Base-by-base conservation (phyloP, 352 stramenopile species). In the Pythium aristosporum region DNA sequence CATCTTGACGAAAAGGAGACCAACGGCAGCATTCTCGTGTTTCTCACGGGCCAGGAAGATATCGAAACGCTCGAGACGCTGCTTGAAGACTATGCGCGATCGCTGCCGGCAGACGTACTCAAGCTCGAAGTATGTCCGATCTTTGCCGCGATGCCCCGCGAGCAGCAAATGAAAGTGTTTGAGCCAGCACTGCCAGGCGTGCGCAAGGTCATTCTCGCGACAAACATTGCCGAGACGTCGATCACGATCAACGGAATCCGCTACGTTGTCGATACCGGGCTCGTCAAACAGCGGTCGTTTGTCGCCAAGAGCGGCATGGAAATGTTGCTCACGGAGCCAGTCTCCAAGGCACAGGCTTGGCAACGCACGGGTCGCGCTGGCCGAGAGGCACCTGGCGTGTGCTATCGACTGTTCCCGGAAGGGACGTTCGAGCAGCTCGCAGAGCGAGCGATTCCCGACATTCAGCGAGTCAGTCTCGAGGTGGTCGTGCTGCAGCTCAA, bases 181-280 rank as follows among this genome's bases (percentile, higher is more conserved):
- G 84, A 97, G 55, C 84, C 82, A 8, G 82, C 88, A 8, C 82
- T 85, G 11, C 41, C 61, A 2, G 85, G 81, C 15, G 77, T 92
- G 30, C 87, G 96, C 60, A 98, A 98, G 66, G 89, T 99, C 10
- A 97, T 98, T 59, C 67, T 95, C 18, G 85, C 89, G 23, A 98
- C 95, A n/a, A 98, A 98, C 76, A 98, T 98, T 73, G 94, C 94
- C 39, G 93, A 98, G 74, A 98, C 96, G 43, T 99, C 94, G 23
- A 98, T 99, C 63, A 99, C 98, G 9, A 99, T 99, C 71, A 97
- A 98, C 30, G 98, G 98, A 59, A 95, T 99, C 23, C 81, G 83
- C 18, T 96, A 80, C 47, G 87, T 96, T 15, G 77, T 96, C 23
- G 87, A 95, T 58, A 94, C 84, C n/a, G 87, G 88, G 0, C 81